Evolutionary conservation across 1,284 basidiomycete genomes (phyloP).

Genomic region (Irpex rosettiformis): DNA sequence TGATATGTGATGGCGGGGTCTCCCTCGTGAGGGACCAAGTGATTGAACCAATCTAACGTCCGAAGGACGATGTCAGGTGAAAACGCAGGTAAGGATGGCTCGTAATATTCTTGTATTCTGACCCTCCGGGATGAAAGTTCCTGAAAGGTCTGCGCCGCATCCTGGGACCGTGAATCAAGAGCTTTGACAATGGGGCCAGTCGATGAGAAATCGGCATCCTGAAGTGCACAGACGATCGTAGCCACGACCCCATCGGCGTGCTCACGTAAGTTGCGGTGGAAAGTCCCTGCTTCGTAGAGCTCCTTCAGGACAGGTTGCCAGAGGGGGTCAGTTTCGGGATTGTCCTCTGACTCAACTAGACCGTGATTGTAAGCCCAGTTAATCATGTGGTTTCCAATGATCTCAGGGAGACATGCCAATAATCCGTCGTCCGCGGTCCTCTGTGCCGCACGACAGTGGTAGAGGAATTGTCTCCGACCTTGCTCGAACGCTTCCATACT

Average conservation of each 20-base stretch:
- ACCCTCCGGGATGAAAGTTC: slow-evolving; percentile 49
- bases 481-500: slow-evolving; percentile 27
- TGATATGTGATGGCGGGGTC: slow-evolving; percentile 66
- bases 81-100: slow-evolving; percentile 55
- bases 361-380: slow-evolving; percentile 37
- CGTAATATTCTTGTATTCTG: slow-evolving; percentile 49
- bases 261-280: slow-evolving; percentile 37
- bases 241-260: slow-evolving; percentile 54
- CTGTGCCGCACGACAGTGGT: slow-evolving; percentile 63
- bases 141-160: slow-evolving; percentile 40
- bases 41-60: slow-evolving; percentile 57
- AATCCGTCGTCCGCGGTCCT: slow-evolving; percentile 52
- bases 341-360: slow-evolving; percentile 12
- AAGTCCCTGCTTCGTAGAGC: slow-evolving; percentile 14
- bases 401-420: slow-evolving; percentile 65
- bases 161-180: slow-evolving; percentile 35
- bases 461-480: slow-evolving; percentile 49
- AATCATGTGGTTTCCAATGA: slow-evolving; percentile 62
- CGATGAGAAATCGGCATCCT: slow-evolving; percentile 52
- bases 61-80: slow-evolving; percentile 48
- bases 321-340: slow-evolving; percentile 32
- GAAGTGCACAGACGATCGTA: slow-evolving; percentile 55
- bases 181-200: slow-evolving; percentile 44
- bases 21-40: slow-evolving; percentile 35
- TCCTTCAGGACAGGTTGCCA: slow-evolving; percentile 34